Conservation (phyloP, 345 rosid genomes). For the Lepidium aucheri region DNA sequence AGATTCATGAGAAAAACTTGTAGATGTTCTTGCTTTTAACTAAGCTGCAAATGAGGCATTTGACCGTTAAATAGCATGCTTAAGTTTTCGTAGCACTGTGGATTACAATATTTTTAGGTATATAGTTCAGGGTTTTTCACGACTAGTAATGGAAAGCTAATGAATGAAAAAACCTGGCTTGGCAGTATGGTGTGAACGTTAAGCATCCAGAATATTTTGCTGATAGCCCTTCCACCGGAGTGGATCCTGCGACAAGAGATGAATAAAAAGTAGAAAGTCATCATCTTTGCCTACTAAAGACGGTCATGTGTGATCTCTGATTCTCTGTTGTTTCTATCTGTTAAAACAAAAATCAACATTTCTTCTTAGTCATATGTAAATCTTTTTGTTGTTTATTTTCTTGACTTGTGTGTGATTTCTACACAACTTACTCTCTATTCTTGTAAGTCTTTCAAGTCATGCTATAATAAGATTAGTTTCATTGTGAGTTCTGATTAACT, state of each 20-base stretch:
- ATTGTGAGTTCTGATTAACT: neutral
- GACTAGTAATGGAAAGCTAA: neutral
- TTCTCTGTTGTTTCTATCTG: neutral
- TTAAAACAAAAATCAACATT: neutral
- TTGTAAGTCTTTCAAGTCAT: neutral
- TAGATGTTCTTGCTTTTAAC: neutral
- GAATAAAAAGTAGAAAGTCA: constrained; percentile 26
- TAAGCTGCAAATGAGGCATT: neutral
- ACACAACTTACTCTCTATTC: neutral
- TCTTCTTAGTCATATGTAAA: constrained; percentile 18
- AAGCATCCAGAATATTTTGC: constrained; percentile 93
- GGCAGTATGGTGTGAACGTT: constrained; percentile 81
- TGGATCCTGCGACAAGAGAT: constrained; percentile 60
- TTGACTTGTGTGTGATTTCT: neutral
- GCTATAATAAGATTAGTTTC: neutral
- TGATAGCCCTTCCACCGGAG: constrained; percentile 61
- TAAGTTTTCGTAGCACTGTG: neutral
- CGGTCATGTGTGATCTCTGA: neutral
- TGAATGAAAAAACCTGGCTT: constrained; percentile 9
- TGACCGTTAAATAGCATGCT: neutral
- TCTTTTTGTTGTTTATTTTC: neutral
- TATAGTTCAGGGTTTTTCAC: neutral
- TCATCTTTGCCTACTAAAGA: neutral
- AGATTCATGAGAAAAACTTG: neutral
- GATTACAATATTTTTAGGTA: neutral